Conservation (phyloP, 2,329 filamentous ascomycete species). For the Dendryphion nanum region DNA sequence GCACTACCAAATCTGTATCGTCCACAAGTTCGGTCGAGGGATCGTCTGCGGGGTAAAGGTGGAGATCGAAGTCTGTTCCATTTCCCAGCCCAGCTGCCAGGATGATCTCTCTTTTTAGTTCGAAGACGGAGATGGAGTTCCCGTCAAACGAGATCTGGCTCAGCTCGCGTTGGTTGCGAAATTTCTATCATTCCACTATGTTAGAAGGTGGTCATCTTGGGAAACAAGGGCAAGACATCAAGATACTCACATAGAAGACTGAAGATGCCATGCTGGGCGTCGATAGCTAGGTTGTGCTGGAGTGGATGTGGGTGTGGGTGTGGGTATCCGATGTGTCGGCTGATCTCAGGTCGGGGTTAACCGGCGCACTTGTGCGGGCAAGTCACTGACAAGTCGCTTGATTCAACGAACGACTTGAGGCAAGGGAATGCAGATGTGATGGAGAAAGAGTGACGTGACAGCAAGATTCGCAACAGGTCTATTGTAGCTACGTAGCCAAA, state of each 20-base stretch:
- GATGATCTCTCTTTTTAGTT: slow-evolving; percentile 98
- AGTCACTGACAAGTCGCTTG: no score
- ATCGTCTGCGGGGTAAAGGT: slow-evolving; percentile 87
- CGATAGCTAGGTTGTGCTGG: no score
- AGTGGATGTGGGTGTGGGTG: no score
- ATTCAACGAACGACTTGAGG: no score
- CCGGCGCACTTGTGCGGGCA: slow-evolving; percentile 7
- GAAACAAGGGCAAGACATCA: no score
- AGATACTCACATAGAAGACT: no score
- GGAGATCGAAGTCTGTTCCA: slow-evolving; percentile 92
- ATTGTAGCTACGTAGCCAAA: slow-evolving; percentile 17
- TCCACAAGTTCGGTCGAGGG: slow-evolving; percentile 92
- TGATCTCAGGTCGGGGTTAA: slow-evolving; percentile 12
- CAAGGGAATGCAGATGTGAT: no score
- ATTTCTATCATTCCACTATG: no score
- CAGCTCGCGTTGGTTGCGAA: slow-evolving; percentile 97
- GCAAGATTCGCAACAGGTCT: slow-evolving; percentile 20
- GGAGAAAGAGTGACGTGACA: no score
- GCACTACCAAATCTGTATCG: slow-evolving; percentile 94
- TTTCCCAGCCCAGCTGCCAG: slow-evolving; percentile 89
- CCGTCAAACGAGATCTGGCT: slow-evolving; percentile 95
- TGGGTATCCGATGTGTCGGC: no score
- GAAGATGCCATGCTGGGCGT: slow-evolving; percentile 74
- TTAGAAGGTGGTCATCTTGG: no score
- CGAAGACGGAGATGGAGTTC: slow-evolving; percentile 96